phyloP scores from a whole-genome alignment of 257 asterid species.

The Dorcoceras hygrometricum region DNA sequence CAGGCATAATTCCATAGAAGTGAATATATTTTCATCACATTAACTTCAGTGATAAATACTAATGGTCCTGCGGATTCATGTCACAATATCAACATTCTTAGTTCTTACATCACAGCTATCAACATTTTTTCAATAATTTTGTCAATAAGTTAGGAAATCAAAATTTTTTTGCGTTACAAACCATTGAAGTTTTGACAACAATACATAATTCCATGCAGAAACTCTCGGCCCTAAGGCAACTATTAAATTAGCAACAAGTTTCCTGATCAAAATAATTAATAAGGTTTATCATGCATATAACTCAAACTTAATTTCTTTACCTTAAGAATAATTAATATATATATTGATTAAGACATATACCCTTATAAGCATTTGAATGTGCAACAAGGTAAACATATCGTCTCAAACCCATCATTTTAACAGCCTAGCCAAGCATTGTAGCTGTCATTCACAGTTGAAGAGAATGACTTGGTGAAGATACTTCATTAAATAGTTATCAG shows the following conservation, averaged over 20 bases:
- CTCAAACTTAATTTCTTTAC: neutral
- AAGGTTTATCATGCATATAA: neutral
- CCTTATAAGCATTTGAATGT: neutral
- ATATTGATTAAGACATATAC: neutral
- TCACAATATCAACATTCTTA: too few species aligned
- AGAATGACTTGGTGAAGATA: neutral
- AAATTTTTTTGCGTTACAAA: too few species aligned
- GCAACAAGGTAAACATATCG: neutral
- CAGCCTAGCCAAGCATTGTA: neutral
- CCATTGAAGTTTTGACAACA: neutral
- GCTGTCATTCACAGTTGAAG: neutral
- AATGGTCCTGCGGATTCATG: neutral
- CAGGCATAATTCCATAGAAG: neutral
- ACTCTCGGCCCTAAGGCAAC: neutral
- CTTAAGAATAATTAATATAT: neutral
- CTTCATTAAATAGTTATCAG: neutral
- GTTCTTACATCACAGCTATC: neutral
- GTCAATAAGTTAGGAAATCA: neutral
- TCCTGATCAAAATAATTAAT: neutral
- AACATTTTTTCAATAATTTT: neutral
- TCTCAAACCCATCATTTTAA: neutral
- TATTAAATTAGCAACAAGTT: neutral
- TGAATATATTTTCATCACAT: too few species aligned
- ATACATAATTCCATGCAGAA: neutral
- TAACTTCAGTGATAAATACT: neutral